These are phyloP conservation scores for Drosera capensis DNA, from an alignment of 148 eudicot species.

Conservation along the genomic window DNA sequence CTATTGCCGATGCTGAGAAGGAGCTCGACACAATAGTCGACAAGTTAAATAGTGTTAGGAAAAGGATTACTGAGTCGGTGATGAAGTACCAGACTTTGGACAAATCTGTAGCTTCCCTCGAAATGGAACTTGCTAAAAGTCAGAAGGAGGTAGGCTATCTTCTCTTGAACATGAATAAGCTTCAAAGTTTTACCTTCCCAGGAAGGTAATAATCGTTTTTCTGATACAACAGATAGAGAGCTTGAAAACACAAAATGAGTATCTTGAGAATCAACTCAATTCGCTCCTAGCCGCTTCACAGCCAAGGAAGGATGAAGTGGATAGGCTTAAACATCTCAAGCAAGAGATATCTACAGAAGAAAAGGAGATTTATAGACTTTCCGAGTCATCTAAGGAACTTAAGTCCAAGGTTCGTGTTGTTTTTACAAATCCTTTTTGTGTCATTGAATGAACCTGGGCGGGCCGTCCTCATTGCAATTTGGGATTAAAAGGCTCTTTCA, in stretches of 20 bases:
- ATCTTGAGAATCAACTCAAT: conserved; percentile 62
- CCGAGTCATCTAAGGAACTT: conserved; percentile 52
- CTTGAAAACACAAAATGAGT: conserved; percentile 39
- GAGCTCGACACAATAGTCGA: conserved; percentile 46
- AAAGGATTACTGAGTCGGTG: conserved; percentile 44
- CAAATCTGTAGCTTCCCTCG: conserved; percentile 39
- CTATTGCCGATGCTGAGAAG: conserved; percentile 58
- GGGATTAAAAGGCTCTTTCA: too few species aligned
- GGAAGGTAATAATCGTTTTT: background rate
- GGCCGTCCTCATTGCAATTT: too few species aligned
- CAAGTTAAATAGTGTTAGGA: conserved; percentile 29
- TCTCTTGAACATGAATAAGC: too few species aligned
- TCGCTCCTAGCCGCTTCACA: conserved; percentile 69
- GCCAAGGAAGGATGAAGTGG: conserved; percentile 55
- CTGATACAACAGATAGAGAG: conserved; percentile 59
- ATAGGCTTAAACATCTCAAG: conserved; percentile 42
- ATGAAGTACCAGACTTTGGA: conserved; percentile 49
- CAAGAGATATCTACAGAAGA: conserved; percentile 47
- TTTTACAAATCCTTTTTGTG: background rate
- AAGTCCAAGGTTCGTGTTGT: conserved; percentile 57
- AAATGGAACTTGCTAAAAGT: conserved; percentile 80
- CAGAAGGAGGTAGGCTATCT: conserved; percentile 85
- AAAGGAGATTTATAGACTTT: conserved; percentile 52
- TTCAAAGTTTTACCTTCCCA: too few species aligned
- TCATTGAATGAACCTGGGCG: too few species aligned